Conservation (phyloP, 495 filamentous ascomycete genomes). For the Rostrohypoxylon terebratum region DNA sequence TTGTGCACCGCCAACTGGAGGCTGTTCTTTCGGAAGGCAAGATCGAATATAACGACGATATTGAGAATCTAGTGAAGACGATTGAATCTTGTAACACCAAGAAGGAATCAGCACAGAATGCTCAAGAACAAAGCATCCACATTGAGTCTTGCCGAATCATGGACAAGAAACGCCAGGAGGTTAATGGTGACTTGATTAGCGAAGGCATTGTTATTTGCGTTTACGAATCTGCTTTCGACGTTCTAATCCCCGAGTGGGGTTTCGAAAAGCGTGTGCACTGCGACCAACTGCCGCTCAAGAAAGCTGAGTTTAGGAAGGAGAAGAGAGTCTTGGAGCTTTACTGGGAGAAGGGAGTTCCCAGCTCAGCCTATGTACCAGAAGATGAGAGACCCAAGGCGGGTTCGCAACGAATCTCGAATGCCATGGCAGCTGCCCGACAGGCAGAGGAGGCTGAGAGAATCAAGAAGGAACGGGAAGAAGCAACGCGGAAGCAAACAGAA, state of each 20-base stretch:
- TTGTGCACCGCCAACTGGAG: slow-evolving; percentile 96
- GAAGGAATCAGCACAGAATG: slow-evolving; percentile 97
- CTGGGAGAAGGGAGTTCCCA: slow-evolving; percentile 99
- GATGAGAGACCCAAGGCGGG: slow-evolving; percentile 91
- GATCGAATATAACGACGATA: slow-evolving; percentile 88
- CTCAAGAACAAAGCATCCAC: slow-evolving; percentile 98
- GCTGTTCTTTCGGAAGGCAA: slow-evolving; percentile 83
- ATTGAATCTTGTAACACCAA: slow-evolving; percentile 98
- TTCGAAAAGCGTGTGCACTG: slow-evolving; percentile 99
- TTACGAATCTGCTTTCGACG: slow-evolving; percentile 98
- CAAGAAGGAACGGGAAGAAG: slow-evolving; percentile 85
- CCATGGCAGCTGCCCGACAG: slow-evolving; percentile 78
- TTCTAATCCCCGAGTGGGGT: slow-evolving; percentile 96
- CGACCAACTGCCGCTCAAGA: slow-evolving; percentile 96
- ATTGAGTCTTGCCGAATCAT: slow-evolving; percentile 96
- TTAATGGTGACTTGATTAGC: slow-evolving; percentile 92
- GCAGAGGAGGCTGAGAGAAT: slow-evolving; percentile 82
- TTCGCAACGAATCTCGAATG: slow-evolving; percentile 74
- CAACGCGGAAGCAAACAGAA: slow-evolving; percentile 88
- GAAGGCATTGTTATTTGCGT: slow-evolving; percentile 97
- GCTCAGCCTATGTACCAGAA: slow-evolving; percentile 94
- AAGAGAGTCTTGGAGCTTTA: slow-evolving; percentile 93
- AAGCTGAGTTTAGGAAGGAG: slow-evolving; percentile 97
- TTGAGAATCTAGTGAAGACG: slow-evolving; percentile 89
- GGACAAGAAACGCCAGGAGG: slow-evolving; percentile 85